These are phyloP conservation scores for Corynascus novoguineensis DNA, from an alignment of 495 filamentous ascomycete genomes.

Conservation along the genomic window DNA sequence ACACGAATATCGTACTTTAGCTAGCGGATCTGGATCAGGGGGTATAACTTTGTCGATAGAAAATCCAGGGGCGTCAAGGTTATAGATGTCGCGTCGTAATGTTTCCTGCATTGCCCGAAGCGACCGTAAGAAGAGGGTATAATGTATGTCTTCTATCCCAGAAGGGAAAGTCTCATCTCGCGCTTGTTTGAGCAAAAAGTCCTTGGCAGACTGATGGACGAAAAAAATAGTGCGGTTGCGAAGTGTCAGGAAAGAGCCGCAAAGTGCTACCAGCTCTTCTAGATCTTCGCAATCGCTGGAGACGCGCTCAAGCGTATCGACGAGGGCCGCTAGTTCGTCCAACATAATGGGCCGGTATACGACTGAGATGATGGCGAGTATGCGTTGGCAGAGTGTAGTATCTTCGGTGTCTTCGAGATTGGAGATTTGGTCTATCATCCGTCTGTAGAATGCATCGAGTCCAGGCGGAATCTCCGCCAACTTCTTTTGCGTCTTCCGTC, in stretches of 20 bases:
- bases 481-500: conserved; percentile 12
- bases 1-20: conserved; percentile 6
- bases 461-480: conserved; percentile 18
- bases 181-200: conserved; percentile 16
- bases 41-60: not conserved
- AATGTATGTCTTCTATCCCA: not conserved
- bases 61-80: not conserved
- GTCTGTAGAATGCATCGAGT: no score
- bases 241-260: conserved; percentile 28
- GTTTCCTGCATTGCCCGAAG: not conserved
- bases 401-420: not conserved
- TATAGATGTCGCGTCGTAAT: conserved; percentile 5
- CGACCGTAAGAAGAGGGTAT: not conserved
- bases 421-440: conserved; percentile 5
- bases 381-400: not conserved
- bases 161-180: not conserved
- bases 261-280: conserved; percentile 16
- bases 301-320: not conserved
- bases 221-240: not conserved
- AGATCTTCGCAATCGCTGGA: not conserved
- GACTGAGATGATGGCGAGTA: not conserved
- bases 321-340: not conserved
- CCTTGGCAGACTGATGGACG: no score
- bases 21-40: conserved; percentile 7
- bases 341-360: not conserved